Conservation (phyloP, 768 basidiomycete species). For the Heimioporus sp. region DNA sequence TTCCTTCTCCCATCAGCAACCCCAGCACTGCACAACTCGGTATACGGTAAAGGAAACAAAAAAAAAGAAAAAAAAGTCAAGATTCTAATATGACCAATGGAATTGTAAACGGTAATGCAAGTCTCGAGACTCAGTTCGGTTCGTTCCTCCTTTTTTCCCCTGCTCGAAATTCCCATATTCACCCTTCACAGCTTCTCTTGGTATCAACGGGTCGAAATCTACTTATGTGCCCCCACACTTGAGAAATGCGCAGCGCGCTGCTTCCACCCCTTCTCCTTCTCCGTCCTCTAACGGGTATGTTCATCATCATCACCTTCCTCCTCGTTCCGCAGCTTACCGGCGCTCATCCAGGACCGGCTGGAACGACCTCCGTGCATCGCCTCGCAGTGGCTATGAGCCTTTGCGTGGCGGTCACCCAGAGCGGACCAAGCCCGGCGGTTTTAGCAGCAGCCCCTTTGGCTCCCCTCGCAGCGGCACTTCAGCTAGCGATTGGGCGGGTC, state of each 20-base stretch:
- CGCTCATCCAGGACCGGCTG: conserved; percentile 57
- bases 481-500: conserved; percentile 41
- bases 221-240: conserved; percentile 89
- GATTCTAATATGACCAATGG: conserved; percentile 84
- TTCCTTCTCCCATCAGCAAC: conserved; percentile 29
- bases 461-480: conserved; percentile 33
- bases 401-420: conserved; percentile 42
- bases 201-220: conserved; percentile 65
- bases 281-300: conserved; percentile 52
- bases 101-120: conserved; percentile 75
- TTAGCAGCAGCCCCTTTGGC: conserved; percentile 37
- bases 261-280: conserved; percentile 44
- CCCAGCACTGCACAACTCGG: conserved; percentile 21
- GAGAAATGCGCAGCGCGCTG: conserved; percentile 85
- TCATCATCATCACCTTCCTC: conserved; percentile 10
- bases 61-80: conserved; percentile 22
- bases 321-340: conserved; percentile 13
- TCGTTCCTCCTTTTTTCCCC: conserved; percentile 23
- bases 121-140: conserved; percentile 78
- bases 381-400: conserved; percentile 46
- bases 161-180: background rate
- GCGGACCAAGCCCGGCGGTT: conserved; percentile 38
- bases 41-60: conserved; percentile 1
- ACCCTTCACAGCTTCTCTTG: conserved; percentile 59
- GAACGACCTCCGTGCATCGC: conserved; percentile 71